Base-by-base conservation (phyloP, 2,329 filamentous ascomycete genomes). In the Mycocentrospora acerina region DNA sequence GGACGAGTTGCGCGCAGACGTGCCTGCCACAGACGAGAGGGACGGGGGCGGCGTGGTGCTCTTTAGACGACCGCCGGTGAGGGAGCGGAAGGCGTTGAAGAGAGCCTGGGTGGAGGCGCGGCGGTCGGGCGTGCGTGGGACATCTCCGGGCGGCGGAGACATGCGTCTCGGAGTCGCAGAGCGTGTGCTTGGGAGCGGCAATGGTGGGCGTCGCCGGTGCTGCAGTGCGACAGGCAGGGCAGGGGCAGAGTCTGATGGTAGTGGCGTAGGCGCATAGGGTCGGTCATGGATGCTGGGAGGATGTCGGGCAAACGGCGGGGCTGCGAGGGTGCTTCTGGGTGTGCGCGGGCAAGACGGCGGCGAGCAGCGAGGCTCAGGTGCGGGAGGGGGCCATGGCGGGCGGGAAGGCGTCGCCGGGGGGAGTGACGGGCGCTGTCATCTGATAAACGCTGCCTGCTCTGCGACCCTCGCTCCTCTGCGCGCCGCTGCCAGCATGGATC, bases 61-160 rank as follows among this genome's bases (percentile, higher is more conserved):
- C 46, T 62, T 64, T n/a, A 61, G 51, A 27, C 65, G 64, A 26
- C 54, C 55, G 38, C 60, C 51, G 2, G 67, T 68, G 29, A 69
- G 55, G 25, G 53, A 55, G 39, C 62, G 57, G 46, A 69, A 69
- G 48, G 65, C 64, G 29, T 57, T 59, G 44, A 69, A 60, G 39
- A 69, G 57, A 34, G 59, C 50, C 31, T 64, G 59, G 43, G 65
- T 63, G 37, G 67, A 69, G 48, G 65, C 57, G 41, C 62, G 62
- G 40, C 65, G 51, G 42, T 69, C 62, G 43, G 66, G 66, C 37
- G 64, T 66, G 48, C 55, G 62, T 19, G 63, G 58, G 44, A 46
- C 62, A 63, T 67, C 30, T 42, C 57, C 58, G 27, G 55, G 35
- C 29, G 64, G 49, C 33, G 64, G 62, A 67, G 67, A 65, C 67